These are phyloP conservation scores for Fusarium sp. DNA, from an alignment of 2,329 filamentous ascomycete genomes.

Conservation along the genomic window DNA sequence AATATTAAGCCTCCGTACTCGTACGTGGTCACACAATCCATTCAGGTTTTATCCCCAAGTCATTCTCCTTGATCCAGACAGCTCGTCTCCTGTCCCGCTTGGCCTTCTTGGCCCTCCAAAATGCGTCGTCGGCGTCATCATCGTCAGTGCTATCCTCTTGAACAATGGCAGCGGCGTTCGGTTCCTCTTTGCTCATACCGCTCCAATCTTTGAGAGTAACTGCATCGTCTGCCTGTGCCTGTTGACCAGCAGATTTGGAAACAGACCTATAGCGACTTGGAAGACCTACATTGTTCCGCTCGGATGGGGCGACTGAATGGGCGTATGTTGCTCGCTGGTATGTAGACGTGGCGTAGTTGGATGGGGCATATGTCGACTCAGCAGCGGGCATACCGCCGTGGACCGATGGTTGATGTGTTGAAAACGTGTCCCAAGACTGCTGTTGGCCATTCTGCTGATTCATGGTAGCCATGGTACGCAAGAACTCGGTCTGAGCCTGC, in stretches of 20 bases:
- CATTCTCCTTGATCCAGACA: conserved; percentile 18
- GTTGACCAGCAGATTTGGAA: conserved; percentile 11
- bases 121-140: conserved; percentile 20
- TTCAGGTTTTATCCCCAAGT: conserved; percentile 9
- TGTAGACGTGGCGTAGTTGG: conserved; percentile 18
- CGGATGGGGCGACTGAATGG: conserved; percentile 25
- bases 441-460: conserved; percentile 10
- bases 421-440: background rate
- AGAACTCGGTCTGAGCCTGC: conserved; percentile 23
- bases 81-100: conserved; percentile 30
- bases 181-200: background rate
- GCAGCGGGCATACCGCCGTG: background rate
- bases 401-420: conserved; percentile 1
- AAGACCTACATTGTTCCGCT: conserved; percentile 30
- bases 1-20: background rate
- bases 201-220: background rate
- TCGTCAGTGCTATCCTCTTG: conserved; percentile 14
- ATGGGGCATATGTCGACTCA: background rate
- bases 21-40: conserved; percentile 6
- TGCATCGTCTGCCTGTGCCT: background rate
- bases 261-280: conserved; percentile 34
- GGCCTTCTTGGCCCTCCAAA: conserved; percentile 24
- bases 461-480: conserved; percentile 18
- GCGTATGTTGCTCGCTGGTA: conserved; percentile 14
- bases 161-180: background rate